A percentile compares a stretch with the other conserved stretches of the same genome.
Conservation (phyloP, 441 rosid genomes). For the Biscutella laevigata region DNA sequence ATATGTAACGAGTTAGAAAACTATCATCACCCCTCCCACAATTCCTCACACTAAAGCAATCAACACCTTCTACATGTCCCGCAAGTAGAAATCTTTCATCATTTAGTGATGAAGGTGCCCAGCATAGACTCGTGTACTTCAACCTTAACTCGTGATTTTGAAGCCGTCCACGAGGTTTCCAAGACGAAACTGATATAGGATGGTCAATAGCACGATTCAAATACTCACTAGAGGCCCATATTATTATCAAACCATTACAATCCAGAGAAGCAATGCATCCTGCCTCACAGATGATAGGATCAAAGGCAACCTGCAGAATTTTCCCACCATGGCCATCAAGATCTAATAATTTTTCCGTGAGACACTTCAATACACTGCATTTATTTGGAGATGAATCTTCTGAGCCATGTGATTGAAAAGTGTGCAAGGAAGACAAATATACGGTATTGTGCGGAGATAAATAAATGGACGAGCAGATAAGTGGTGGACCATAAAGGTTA, state of each 20-base stretch:
- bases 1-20: slow-evolving; percentile 40
- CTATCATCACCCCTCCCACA: slow-evolving; percentile 32
- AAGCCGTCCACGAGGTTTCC: slow-evolving; percentile 63
- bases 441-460: slow-evolving; percentile 44
- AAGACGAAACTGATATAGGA: slow-evolving; percentile 44
- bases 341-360: slow-evolving; percentile 34
- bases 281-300: slow-evolving; percentile 45
- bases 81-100: slow-evolving; percentile 56
- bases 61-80: slow-evolving; percentile 76
- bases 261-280: slow-evolving; percentile 73
- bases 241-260: slow-evolving; percentile 62
- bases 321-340: slow-evolving; percentile 62
- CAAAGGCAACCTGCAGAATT: slow-evolving; percentile 56
- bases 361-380: slow-evolving; percentile 27
- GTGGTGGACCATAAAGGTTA: slow-evolving; percentile 49
- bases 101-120: slow-evolving; percentile 65
- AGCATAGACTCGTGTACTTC: slow-evolving; percentile 66
- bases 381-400: slow-evolving; percentile 33
- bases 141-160: slow-evolving; percentile 29
- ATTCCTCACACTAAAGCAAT: slow-evolving; percentile 62
- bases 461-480: slow-evolving; percentile 53
- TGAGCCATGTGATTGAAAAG: slow-evolving; percentile 25
- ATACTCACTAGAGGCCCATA: slow-evolving; percentile 52
- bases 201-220: slow-evolving; percentile 36
- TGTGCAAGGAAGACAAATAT: slow-evolving; percentile 46